Evolutionary conservation across 2,329 filamentous ascomycete genomes (phyloP), one percentile per base, ranked within the genome.

Genomic region (Boeremia lycopersici): DNA sequence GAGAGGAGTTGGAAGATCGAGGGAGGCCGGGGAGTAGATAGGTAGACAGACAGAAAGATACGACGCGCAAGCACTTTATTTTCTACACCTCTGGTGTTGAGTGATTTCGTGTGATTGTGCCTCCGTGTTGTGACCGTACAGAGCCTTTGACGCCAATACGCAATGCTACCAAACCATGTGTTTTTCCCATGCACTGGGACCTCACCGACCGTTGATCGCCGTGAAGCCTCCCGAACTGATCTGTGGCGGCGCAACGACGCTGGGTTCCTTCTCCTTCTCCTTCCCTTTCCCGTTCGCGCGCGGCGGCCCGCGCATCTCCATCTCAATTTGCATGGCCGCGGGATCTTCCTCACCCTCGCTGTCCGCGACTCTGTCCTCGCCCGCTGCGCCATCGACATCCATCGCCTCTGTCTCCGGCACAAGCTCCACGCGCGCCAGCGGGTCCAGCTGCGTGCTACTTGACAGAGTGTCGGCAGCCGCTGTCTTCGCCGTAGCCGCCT

Each of bases 271-370:
- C 3, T 52, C 34, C 34, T 40, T 31, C 33, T 49, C 39, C 48
- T 59, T 8, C 48, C 50, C 45, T 17, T 64, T 62, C 25, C 26
- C 48, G 39, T 40, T 33, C 57, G 47, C 25, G 12, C 50, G 53
- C 26, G 57, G 59, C 49, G 68, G 68, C 3, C 72, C 71, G 5
- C 71, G 64, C 72, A 75, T 75, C 56, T 75, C 72, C 69, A 75
- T 74, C 59, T 75, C 71, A n/a, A 75, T 64, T 53, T 74, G 72
- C 70, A 73, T 73, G 0, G 72, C 71, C 17, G 70, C 70, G 0
- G 62, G 60, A 42, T 73, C 72, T 17, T 69, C 62, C 28, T 70
- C 69, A 13, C 62, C 53, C 8, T 70, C 69, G 46, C 62, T 68
- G 2, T 68, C 65, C 9, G 62, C 59, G 0, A 60, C 59, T 12